These are phyloP conservation scores for Sporisorium scitamineum DNA, from an alignment of 1,284 basidiomycete species.

Conservation along the genomic window DNA sequence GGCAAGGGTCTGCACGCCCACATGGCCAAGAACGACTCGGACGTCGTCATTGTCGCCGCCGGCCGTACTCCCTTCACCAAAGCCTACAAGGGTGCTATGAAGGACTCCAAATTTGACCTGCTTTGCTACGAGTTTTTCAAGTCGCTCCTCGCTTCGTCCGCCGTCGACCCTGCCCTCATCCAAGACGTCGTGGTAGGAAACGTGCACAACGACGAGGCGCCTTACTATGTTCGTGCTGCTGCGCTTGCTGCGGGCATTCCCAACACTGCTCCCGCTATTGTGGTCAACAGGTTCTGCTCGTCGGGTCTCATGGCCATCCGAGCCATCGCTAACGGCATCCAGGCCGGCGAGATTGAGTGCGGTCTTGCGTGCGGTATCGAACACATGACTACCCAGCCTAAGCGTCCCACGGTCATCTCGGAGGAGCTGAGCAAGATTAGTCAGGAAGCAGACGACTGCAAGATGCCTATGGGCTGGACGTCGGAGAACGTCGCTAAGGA, in stretches of 20 bases:
- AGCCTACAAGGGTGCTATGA: constrained; percentile 82
- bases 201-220: constrained; percentile 55
- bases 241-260: constrained; percentile 85
- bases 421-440: constrained; percentile 43
- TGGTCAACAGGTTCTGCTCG: constrained; percentile 71
- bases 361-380: constrained; percentile 87
- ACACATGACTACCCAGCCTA: constrained; percentile 75
- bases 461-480: constrained; percentile 87
- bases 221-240: constrained; percentile 72
- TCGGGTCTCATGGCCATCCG: constrained; percentile 88
- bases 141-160: constrained; percentile 76
- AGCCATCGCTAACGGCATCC: constrained; percentile 83
- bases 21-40: constrained; percentile 58
- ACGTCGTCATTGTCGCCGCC: constrained; percentile 81
- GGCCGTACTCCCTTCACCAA: constrained; percentile 82
- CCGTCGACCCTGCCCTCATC: constrained; percentile 78
- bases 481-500: constrained; percentile 79
- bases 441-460: constrained; percentile 62
- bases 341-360: constrained; percentile 83
- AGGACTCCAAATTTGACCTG: constrained; percentile 74
- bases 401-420: constrained; percentile 42
- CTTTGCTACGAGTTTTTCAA: constrained; percentile 62
- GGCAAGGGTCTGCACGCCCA: constrained; percentile 59
- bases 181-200: constrained; percentile 81
- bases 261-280: constrained; percentile 79